Evolutionary conservation across 2,329 filamentous ascomycete genomes (phyloP).

Genomic region (Akanthomyces uredinophilus): DNA sequence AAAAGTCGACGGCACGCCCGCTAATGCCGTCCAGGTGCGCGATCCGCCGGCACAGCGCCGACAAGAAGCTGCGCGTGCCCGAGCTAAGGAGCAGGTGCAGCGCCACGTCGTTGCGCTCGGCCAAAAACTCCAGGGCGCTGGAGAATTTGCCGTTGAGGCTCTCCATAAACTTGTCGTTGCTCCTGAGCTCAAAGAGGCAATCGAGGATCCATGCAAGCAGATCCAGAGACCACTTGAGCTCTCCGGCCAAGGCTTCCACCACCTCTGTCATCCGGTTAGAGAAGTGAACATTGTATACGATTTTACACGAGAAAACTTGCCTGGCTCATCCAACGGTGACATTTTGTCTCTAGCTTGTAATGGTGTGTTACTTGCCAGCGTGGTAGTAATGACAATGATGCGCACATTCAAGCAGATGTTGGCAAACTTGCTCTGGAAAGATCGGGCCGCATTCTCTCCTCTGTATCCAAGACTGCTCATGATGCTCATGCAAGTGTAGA

Average conservation of each 20-base stretch:
- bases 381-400: slow-evolving; percentile 62
- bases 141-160: slow-evolving; percentile 44
- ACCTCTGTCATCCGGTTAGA: slow-evolving; percentile 48
- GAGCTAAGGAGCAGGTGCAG: slow-evolving; percentile 66
- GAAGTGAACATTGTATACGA: not conserved
- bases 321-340: slow-evolving; percentile 57
- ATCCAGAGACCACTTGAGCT: slow-evolving; percentile 74
- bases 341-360: slow-evolving; percentile 49
- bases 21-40: slow-evolving; percentile 49
- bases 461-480: slow-evolving; percentile 73
- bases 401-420: slow-evolving; percentile 71
- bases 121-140: slow-evolving; percentile 48
- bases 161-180: slow-evolving; percentile 46
- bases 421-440: slow-evolving; percentile 67
- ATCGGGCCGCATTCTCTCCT: slow-evolving; percentile 56
- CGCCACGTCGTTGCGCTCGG: slow-evolving; percentile 50
- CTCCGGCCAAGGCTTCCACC: slow-evolving; percentile 65
- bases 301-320: slow-evolving; percentile 22
- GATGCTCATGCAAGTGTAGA: slow-evolving; percentile 73
- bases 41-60: slow-evolving; percentile 62
- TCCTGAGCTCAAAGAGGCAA: slow-evolving; percentile 50
- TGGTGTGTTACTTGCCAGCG: slow-evolving; percentile 56
- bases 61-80: slow-evolving; percentile 66
- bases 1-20: slow-evolving; percentile 45
- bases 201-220: slow-evolving; percentile 61